Evolutionary conservation across 306 rosid genomes (phyloP), one percentile per base, ranked within the genome.

Genomic region (Cicer chorassanicum): DNA sequence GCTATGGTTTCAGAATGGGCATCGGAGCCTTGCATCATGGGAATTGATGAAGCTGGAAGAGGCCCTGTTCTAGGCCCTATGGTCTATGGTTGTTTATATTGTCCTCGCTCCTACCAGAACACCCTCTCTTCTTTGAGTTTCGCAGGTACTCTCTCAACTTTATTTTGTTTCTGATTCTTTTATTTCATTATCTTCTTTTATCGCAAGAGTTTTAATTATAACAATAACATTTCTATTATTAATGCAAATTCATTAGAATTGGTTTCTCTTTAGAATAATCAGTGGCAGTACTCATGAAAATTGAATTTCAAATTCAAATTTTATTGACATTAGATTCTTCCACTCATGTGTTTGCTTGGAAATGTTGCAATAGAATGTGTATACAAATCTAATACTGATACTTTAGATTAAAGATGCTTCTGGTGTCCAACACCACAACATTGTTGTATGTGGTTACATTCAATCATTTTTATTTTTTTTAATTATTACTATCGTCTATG

Each of bases 1-100:
- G 18, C 57, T 4, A 18, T 60, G 43, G 70, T 82, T 60, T 90
- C 88, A 8, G 63, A 81, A 77, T 91, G 98, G 93, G 88, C 92
- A 18, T 84, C 96, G 0, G 75, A 82, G 63, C 89, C 98, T 57
- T 89, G 96, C 83, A 87, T 82, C 8, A 89, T 93, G 98, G 93
- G 98, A 68, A 93, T 93, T 55, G 96, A 91, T 66, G 98, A 93
- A 84, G 98, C 98, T 56, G 98, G 98, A 75, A 87, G 98, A 77
- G 98, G 98, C 76, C 98, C 98, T 11, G 98, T 91, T 70, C 54
- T 93, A 80, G 98, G 98, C 4, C 98, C 98, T 7, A 91, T 93
- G 96, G 96, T 85, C 69, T 89, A 93, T 38, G 98, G 86, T 54
- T 87, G 93, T 83, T 75, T 93, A 62, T 93, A 89, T 83, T 93